Percentiles rank a stretch among this genome's conserved stretches.
Evolutionary conservation across 345 rosid genomes (phyloP).

Genomic region (Euphorbia tirucalli): DNA sequence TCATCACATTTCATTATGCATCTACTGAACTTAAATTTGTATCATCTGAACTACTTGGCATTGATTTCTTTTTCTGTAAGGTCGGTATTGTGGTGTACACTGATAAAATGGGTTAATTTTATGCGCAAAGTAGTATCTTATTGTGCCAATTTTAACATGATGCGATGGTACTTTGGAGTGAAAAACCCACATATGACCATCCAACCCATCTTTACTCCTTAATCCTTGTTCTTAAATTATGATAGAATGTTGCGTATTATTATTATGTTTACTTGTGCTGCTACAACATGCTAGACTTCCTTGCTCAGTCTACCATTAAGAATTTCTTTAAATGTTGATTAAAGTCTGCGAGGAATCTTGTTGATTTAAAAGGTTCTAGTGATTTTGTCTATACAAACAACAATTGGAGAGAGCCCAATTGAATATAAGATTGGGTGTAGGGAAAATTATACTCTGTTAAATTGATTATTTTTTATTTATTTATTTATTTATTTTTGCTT

Average conservation of each 20-base stretch:
- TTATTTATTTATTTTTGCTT: no score
- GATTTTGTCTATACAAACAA: background rate
- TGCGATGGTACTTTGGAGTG: background rate
- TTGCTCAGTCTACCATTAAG: background rate
- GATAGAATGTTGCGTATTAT: background rate
- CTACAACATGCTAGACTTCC: background rate
- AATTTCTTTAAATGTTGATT: background rate
- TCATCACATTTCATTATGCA: no score
- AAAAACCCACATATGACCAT: background rate
- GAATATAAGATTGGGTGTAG: background rate
- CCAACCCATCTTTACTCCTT: background rate
- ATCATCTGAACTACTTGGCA: background rate
- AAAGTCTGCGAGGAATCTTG: background rate
- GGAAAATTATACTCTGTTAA: background rate
- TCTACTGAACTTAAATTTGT: background rate
- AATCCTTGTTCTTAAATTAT: background rate
- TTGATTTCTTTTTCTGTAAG: background rate
- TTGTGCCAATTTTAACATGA: background rate
- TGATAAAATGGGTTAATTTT: background rate
- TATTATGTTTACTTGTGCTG: background rate
- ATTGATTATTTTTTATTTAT: conserved; percentile 5
- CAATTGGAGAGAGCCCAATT: background rate
- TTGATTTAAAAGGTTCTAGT: background rate
- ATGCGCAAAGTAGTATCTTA: background rate
- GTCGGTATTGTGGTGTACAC: no score